phyloP scores from a whole-genome alignment of 192 early-diverging fungal genomes.

The Martensiomyces pterosporus region DNA sequence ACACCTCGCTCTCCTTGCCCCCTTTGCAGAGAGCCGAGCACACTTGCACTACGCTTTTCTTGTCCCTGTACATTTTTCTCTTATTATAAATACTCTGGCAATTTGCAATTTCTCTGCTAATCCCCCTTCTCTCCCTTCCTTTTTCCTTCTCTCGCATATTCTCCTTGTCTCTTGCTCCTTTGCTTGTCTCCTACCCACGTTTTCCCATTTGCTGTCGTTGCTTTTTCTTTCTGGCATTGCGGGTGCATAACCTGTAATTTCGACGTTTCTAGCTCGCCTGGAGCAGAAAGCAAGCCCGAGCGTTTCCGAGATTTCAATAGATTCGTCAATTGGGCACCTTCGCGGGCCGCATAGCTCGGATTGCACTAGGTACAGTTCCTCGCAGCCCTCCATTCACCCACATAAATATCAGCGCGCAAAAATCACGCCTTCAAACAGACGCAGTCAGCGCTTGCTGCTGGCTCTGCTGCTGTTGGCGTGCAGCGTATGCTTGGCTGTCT shows the following conservation, averaged over 20 bases:
- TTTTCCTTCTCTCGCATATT: not conserved
- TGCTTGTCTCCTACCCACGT: too few relatives aligned
- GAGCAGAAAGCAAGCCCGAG: conserved; percentile 29
- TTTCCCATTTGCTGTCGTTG: too few relatives aligned
- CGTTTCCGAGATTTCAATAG: conserved; percentile 47
- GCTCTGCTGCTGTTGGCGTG: not conserved
- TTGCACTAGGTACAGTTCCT: conserved; percentile 28
- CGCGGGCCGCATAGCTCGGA: conserved; percentile 22
- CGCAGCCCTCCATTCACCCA: not conserved
- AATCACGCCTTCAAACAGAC: too few relatives aligned
- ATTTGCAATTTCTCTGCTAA: too few relatives aligned
- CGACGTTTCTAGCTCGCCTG: conserved; percentile 8
- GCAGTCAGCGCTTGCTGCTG: not conserved
- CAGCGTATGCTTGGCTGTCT: not conserved
- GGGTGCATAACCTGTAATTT: not conserved
- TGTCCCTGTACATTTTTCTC: not conserved
- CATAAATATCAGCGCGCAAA: not conserved
- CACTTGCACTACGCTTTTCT: not conserved
- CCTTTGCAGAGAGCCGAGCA: too few relatives aligned
- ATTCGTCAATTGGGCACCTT: conserved; percentile 45
- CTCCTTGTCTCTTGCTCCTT: too few relatives aligned
- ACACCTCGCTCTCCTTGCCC: not conserved
- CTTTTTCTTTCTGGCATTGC: conserved; percentile 1
- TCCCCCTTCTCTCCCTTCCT: not conserved
- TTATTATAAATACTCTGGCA: too few relatives aligned